Evolutionary conservation across 345 rosid genomes (phyloP).

Genomic region (Populus ilicifolia): DNA sequence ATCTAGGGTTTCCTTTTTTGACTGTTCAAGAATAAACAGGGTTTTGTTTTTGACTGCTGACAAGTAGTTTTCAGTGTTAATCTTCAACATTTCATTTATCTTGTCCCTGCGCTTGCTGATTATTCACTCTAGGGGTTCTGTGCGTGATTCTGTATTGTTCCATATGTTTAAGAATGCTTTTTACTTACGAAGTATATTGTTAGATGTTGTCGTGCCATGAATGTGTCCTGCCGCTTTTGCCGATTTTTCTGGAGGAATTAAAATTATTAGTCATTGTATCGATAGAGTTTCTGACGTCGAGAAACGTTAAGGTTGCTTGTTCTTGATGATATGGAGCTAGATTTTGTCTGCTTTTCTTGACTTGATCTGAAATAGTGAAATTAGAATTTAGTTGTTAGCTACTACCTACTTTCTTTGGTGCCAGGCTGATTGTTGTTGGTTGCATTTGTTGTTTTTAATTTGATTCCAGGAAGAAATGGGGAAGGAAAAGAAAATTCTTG

Average conservation of each 20-base stretch:
- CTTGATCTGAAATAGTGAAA: neutral
- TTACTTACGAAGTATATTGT: neutral
- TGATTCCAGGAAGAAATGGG: constrained; percentile 32
- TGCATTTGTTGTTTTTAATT: neutral
- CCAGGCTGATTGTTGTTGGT: neutral
- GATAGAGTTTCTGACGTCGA: neutral
- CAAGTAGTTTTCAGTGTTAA: neutral
- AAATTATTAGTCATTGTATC: neutral
- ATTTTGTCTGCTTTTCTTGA: neutral
- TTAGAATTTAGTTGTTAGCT: neutral
- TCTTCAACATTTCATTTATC: neutral
- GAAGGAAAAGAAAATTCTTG: constrained; percentile 35
- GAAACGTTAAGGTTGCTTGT: neutral
- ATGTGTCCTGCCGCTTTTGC: neutral
- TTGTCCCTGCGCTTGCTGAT: neutral
- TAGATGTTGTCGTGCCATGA: neutral
- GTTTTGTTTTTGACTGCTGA: neutral
- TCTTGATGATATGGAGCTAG: neutral
- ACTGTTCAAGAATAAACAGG: neutral
- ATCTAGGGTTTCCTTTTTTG: neutral
- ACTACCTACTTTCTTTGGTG: neutral
- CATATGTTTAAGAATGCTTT: neutral
- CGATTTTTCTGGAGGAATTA: neutral
- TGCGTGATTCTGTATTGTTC: neutral
- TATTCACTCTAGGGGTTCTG: neutral